Percentiles rank a stretch among this genome's conserved stretches.
These are phyloP conservation scores for Scleroderma bovista DNA, from an alignment of 768 basidiomycete genomes.

Conservation along the genomic window DNA sequence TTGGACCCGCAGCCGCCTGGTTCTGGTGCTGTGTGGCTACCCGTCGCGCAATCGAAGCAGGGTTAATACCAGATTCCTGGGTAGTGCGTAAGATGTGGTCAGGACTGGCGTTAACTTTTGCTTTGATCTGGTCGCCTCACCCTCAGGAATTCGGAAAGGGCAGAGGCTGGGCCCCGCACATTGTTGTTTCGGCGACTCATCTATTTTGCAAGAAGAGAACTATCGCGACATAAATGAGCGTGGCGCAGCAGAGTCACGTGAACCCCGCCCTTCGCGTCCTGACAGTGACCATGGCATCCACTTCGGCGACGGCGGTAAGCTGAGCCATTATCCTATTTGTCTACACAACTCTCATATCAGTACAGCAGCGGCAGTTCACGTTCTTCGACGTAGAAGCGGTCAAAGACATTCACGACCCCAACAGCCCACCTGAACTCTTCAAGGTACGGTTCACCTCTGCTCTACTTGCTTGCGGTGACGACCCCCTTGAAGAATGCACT, in stretches of 20 bases:
- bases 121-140: conserved; percentile 36
- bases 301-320: conserved; percentile 17
- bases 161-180: conserved; percentile 77
- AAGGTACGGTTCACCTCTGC: conserved; percentile 39
- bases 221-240: too few species aligned
- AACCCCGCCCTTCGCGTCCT: background rate
- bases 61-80: conserved; percentile 51
- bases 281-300: conserved; percentile 8
- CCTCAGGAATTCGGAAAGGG: conserved; percentile 74
- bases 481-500: conserved; percentile 41
- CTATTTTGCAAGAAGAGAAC: background rate
- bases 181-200: conserved; percentile 42
- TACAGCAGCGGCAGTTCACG: conserved; percentile 81
- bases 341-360: conserved; percentile 5
- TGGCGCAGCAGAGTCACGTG: too few species aligned
- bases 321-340: background rate
- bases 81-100: background rate
- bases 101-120: background rate
- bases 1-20: conserved; percentile 38
- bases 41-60: conserved; percentile 35
- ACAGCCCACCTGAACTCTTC: conserved; percentile 72
- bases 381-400: conserved; percentile 82
- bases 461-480: background rate
- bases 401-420: conserved; percentile 74
- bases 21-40: conserved; percentile 25